Conservation (phyloP, 129 eudicot species). For the Deinandra increscens region DNA sequence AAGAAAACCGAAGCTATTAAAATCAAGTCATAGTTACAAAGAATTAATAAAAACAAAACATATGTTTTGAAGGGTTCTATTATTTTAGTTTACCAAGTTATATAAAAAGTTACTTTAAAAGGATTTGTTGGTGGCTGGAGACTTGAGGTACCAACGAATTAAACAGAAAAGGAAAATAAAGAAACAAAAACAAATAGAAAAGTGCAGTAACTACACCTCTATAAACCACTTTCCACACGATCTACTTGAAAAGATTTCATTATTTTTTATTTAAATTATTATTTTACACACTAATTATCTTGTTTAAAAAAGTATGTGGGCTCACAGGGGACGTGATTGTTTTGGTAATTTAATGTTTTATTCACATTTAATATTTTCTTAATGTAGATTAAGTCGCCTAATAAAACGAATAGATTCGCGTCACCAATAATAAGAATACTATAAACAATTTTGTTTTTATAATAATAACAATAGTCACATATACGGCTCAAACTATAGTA, state of each 20-base stretch:
- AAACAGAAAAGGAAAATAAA: constrained; percentile 14
- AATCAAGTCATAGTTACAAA: not conserved
- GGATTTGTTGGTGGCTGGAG: constrained; percentile 10
- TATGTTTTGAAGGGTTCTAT: not conserved
- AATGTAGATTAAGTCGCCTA: constrained; percentile 13
- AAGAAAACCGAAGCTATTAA: not conserved
- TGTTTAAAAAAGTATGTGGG: not conserved
- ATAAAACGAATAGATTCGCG: constrained; percentile 20
- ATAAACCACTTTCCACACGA: too few relatives aligned
- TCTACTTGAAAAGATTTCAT: too few relatives aligned
- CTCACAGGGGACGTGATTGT: not conserved
- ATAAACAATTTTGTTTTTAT: not conserved
- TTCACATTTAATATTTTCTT: not conserved
- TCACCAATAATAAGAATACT: not conserved
- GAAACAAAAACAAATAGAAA: not conserved
- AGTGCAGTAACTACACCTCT: not conserved
- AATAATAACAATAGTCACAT: not conserved
- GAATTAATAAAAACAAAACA: not conserved
- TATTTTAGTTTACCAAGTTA: not conserved
- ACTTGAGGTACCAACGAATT: constrained; percentile 19
- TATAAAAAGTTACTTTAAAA: not conserved
- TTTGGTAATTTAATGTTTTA: not conserved
- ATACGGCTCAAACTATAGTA: constrained; percentile 6
- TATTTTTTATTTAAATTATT: too few relatives aligned
- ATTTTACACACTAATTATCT: not conserved